A percentile compares a stretch with the other conserved stretches of the same genome.
These are phyloP conservation scores for Phytophthora cactorum DNA, from an alignment of 352 stramenopile species.

Conservation along the genomic window DNA sequence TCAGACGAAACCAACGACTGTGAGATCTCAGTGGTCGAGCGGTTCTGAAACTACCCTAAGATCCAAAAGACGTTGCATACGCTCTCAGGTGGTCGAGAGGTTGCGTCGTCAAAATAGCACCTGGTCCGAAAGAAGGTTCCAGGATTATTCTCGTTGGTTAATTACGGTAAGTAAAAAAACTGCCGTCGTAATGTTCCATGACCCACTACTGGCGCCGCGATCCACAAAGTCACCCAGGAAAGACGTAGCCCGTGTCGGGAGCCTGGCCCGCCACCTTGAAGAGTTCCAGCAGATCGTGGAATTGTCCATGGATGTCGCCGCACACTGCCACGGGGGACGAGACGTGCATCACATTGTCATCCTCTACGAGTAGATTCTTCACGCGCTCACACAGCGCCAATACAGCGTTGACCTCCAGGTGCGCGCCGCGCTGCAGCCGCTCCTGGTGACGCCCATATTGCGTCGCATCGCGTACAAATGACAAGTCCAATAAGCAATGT, in stretches of 20 bases:
- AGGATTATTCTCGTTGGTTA: too few relatives aligned
- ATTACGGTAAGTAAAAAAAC: too few relatives aligned
- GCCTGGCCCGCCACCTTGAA: conserved; percentile 92
- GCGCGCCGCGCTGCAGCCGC: conserved; percentile 63
- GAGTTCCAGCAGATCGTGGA: conserved; percentile 96
- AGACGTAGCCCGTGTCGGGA: conserved; percentile 91
- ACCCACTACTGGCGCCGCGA: too few relatives aligned
- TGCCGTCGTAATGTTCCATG: too few relatives aligned
- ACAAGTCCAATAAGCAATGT: too few relatives aligned
- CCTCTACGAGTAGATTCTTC: conserved; percentile 72
- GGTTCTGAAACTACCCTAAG: too few relatives aligned
- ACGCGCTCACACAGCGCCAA: conserved; percentile 71
- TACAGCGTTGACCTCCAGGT: conserved; percentile 56
- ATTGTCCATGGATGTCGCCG: conserved; percentile 98
- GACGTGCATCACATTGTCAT: conserved; percentile 86
- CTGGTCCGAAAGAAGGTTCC: too few relatives aligned
- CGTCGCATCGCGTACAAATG: conserved; percentile 7
- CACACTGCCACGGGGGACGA: conserved; percentile 83
- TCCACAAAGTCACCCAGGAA: conserved; percentile 32
- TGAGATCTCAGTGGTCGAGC: too few relatives aligned
- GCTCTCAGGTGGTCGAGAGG: too few relatives aligned
- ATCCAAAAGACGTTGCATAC: too few relatives aligned
- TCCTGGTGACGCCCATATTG: conserved; percentile 55
- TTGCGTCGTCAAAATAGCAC: too few relatives aligned
- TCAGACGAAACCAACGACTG: too few relatives aligned